These are phyloP conservation scores for Suillus alpinus DNA, from an alignment of 768 basidiomycete genomes.

Conservation along the genomic window DNA sequence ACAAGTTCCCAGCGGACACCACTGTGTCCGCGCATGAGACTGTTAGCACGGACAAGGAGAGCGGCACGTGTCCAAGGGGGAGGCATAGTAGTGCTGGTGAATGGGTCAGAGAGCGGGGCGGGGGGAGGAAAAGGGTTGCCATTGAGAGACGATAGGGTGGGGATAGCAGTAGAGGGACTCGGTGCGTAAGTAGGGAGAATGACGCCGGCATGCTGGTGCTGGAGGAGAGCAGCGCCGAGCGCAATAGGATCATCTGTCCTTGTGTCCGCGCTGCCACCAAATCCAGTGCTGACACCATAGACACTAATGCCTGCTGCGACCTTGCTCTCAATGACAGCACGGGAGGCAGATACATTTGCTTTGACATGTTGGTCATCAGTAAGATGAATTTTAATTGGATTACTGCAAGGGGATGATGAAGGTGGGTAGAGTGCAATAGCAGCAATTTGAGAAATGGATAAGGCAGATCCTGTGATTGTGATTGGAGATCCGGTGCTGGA, in stretches of 20 bases:
- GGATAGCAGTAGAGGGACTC: slow-evolving; percentile 7
- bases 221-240: slow-evolving; percentile 79
- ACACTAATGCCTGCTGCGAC: slow-evolving; percentile 65
- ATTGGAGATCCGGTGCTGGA: slow-evolving; percentile 61
- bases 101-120: slow-evolving; percentile 70
- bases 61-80: slow-evolving; percentile 87
- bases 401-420: slow-evolving; percentile 29
- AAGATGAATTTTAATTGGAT: slow-evolving; percentile 18
- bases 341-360: slow-evolving; percentile 58
- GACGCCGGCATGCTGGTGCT: slow-evolving; percentile 79
- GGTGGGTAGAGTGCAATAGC: slow-evolving; percentile 67
- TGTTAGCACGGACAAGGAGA: slow-evolving; percentile 85
- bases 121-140: slow-evolving; percentile 4
- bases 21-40: slow-evolving; percentile 84
- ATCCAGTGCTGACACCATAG: slow-evolving; percentile 84
- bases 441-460: slow-evolving; percentile 76
- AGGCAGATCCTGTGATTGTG: slow-evolving; percentile 62
- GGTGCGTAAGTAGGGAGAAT: slow-evolving; percentile 50
- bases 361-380: slow-evolving; percentile 30
- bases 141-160: not conserved
- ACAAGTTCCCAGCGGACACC: slow-evolving; percentile 81
- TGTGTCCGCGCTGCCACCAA: slow-evolving; percentile 87
- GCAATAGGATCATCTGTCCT: slow-evolving; percentile 71
- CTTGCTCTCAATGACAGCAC: slow-evolving; percentile 63
- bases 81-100: slow-evolving; percentile 72